Base-by-base conservation (phyloP, 2,329 filamentous ascomycete species). In the Exophiala oligosperma region DNA sequence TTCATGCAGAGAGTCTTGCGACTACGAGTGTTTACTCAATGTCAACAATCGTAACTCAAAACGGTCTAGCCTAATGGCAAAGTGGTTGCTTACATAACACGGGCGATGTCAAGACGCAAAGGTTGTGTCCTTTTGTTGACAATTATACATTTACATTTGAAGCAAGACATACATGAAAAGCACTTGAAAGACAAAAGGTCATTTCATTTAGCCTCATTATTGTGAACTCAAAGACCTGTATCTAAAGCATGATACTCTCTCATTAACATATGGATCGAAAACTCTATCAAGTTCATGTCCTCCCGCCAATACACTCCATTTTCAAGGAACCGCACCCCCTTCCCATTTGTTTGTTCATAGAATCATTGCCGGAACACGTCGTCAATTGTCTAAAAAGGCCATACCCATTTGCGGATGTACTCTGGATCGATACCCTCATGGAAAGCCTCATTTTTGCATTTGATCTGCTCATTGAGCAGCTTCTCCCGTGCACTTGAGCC, bases 381-480 rank as follows among this genome's bases (percentile, higher is more conserved):
- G 14, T 23, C 3, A 11, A 28, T 48, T 29, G 29, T 53, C 59
- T 62, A 64, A 58, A 66, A 79, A 9, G 84, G 80, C 88, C 88
- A 91, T 7, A 73, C 79, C 87, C 87, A 91, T 56, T 85, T 78
- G 52, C 80, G 84, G 67, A 88, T 79, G 68, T 83, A 80, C 35
- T 84, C 76, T 1, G 87, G 87, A 73, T 92, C 89, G 65, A 90
- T 74, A 21, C 89, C 89, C 50, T 80, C 79, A 76, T 90, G 86
- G 66, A 84, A 91, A 0, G 88, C 87, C 70, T 84, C 80, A 57
- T 82, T 84, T 66, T 80, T 80, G 1, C 85, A 86, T 51, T 76
- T 75, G 65, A 90, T 84, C 77, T 89, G 86, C 63, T 80, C 75
- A 66, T 87, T 84, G 61, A 86, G 72, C 65, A 92, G 77, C 56